Base-by-base conservation (phyloP, 768 basidiomycete species). In the Termitomyces sp. region DNA sequence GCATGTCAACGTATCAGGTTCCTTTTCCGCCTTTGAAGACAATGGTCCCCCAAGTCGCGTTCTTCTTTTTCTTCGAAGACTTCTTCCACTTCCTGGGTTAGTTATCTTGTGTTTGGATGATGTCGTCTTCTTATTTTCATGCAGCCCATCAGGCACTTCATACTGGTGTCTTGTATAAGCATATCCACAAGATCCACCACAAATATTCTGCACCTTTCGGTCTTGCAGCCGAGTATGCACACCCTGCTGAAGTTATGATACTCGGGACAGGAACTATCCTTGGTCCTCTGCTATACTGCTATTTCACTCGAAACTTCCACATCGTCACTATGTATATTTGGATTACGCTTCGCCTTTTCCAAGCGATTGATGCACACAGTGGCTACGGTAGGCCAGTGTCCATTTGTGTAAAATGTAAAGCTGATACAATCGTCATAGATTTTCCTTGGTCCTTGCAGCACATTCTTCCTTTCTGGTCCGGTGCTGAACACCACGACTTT, bases 401-500 rank as follows among this genome's bases (percentile, higher is more conserved):
- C 32, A 12, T 39, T 43, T 8, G 31, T 41, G 27, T n/a, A 24
- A 26, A 36, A 50, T 42, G 49, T 55, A 13, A 48, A 26, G 14
- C 55, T 60, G 36, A 47, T 42, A 31, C 13, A 60, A 20, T 27
- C 18, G 34, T 31, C 43, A 42, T 44, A 89, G 92, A 98, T 71
- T 99, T 99, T 83, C 96, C 97, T 0, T 98, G 94, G 95, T 95
- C 92, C 5, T 79, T 98, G 55, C 88, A 93, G 63, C 85, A 95
- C 76, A 85, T 93, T 63, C 59, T 98, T 32, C 94, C 94, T 2
- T 91, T 98, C 81, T 98, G 95, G 95, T 89, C 91, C 7, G 95
- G 96, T 39, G 94, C 94, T 0, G 96, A 98, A 66, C 93, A 96
- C 74, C 95, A 97, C 70, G 95, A 98, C 68, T 98, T 94, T 84